Percentiles rank a stretch among this genome's conserved stretches.
These are phyloP conservation scores for Tetrahymena borealis DNA, from an alignment of 73 alveolate species.

Conservation along the genomic window DNA sequence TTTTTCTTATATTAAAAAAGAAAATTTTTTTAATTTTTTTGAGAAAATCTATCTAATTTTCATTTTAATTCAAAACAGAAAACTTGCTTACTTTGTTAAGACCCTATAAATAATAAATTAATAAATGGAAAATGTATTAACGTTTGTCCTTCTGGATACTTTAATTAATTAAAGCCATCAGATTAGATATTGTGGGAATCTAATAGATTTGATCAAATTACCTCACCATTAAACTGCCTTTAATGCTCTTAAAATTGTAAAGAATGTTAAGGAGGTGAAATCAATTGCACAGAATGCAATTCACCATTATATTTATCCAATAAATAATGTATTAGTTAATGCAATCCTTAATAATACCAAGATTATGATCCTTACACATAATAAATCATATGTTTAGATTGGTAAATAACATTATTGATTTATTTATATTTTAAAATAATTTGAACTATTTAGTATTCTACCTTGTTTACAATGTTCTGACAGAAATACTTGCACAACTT, in stretches of 20 bases:
- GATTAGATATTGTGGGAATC: neutral
- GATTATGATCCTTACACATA: neutral
- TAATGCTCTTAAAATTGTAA: neutral
- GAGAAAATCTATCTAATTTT: too few relatives aligned
- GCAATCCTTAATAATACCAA: neutral
- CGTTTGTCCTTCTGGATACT: neutral
- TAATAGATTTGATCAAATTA: neutral
- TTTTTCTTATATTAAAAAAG: too few relatives aligned
- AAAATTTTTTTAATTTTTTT: too few relatives aligned
- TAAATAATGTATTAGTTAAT: neutral
- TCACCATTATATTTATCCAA: neutral
- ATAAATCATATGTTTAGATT: neutral
- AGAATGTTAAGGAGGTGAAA: neutral
- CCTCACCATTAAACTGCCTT: neutral
- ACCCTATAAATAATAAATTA: neutral
- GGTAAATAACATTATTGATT: neutral
- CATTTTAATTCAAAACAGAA: neutral
- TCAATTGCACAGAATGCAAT: neutral
- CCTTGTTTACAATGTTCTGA: neutral
- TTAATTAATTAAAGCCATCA: neutral
- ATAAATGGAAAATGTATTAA: neutral
- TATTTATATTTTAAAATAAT: neutral
- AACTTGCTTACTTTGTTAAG: neutral
- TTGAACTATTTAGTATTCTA: neutral
- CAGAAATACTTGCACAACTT: neutral